phyloP scores from a whole-genome alignment of 768 basidiomycete species.

The Strobilomyces echinocephalus region DNA sequence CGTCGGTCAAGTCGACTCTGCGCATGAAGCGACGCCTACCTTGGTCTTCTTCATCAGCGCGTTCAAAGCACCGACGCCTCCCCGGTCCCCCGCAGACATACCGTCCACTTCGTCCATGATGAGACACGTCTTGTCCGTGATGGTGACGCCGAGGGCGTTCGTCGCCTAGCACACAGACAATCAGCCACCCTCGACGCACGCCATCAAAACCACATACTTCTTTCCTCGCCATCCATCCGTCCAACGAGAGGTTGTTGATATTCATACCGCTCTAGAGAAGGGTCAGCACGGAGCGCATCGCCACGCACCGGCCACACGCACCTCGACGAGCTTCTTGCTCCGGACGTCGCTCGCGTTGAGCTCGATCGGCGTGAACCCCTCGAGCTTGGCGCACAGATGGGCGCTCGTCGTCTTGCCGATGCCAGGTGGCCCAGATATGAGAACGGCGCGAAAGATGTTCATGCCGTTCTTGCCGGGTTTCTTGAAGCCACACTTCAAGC shows the following conservation, averaged over 20 bases:
- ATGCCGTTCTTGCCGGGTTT: constrained; percentile 90
- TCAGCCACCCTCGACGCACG: background rate
- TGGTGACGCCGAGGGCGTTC: constrained; percentile 64
- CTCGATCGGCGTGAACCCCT: constrained; percentile 89
- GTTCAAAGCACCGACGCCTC: constrained; percentile 92
- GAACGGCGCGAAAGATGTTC: constrained; percentile 80
- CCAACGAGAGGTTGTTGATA: constrained; percentile 81
- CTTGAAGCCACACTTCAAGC: constrained; percentile 75
- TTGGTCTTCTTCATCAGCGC: constrained; percentile 90
- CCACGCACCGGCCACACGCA: constrained; percentile 19
- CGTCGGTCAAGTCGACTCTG: background rate
- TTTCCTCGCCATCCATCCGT: constrained; percentile 72
- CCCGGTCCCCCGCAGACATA: constrained; percentile 96
- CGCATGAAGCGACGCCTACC: constrained; percentile 35
- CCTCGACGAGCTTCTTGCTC: constrained; percentile 97
- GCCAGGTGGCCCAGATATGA: constrained; percentile 92
- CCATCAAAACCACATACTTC: constrained; percentile 40
- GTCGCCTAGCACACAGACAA: constrained; percentile 36
- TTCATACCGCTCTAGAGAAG: constrained; percentile 74
- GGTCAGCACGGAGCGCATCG: background rate
- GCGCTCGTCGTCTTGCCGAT: constrained; percentile 98
- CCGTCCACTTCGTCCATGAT: constrained; percentile 99
- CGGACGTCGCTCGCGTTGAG: constrained; percentile 93
- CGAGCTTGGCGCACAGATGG: constrained; percentile 86
- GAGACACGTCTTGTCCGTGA: constrained; percentile 78